Evolutionary conservation across 2,329 filamentous ascomycete species (phyloP).

Genomic region (Colletotrichum eremochloae): DNA sequence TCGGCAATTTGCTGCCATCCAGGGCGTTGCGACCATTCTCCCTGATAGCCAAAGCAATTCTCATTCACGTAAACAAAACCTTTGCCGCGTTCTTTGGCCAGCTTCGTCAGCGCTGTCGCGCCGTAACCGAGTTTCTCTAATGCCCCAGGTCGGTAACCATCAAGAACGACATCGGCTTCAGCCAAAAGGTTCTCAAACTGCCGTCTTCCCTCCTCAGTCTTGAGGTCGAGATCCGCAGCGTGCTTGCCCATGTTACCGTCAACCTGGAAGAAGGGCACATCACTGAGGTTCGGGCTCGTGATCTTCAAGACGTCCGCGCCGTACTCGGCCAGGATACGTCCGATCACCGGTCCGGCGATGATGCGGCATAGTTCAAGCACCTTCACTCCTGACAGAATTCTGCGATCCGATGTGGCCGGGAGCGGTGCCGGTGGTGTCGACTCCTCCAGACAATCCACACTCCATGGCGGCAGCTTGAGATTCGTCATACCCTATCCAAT

Average conservation of each 20-base stretch:
- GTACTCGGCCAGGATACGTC: conserved; percentile 79
- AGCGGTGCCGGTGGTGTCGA: conserved; percentile 63
- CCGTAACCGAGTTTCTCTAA: conserved; percentile 75
- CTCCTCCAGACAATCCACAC: conserved; percentile 63
- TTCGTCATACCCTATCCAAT: conserved; percentile 60
- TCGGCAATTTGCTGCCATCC: conserved; percentile 83
- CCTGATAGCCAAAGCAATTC: conserved; percentile 75
- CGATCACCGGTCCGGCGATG: conserved; percentile 81
- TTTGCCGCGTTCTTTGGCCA: conserved; percentile 67
- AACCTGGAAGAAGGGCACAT: conserved; percentile 80
- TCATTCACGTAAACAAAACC: conserved; percentile 78
- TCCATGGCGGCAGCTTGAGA: conserved; percentile 59
- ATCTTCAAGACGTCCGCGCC: conserved; percentile 81
- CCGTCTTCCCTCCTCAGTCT: conserved; percentile 63
- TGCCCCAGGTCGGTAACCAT: conserved; percentile 78
- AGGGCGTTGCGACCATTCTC: conserved; percentile 72
- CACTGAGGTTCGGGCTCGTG: conserved; percentile 75
- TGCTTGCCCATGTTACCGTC: conserved; percentile 81
- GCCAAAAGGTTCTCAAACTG: conserved; percentile 71
- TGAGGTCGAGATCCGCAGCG: conserved; percentile 73
- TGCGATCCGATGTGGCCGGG: conserved; percentile 42
- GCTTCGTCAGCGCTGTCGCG: conserved; percentile 63
- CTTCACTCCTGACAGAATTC: conserved; percentile 71
- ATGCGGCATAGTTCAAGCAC: conserved; percentile 82
- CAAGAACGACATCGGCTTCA: conserved; percentile 74